Evolutionary conservation across 257 asterid genomes (phyloP).

Genomic region (Mitragyna speciosa): DNA sequence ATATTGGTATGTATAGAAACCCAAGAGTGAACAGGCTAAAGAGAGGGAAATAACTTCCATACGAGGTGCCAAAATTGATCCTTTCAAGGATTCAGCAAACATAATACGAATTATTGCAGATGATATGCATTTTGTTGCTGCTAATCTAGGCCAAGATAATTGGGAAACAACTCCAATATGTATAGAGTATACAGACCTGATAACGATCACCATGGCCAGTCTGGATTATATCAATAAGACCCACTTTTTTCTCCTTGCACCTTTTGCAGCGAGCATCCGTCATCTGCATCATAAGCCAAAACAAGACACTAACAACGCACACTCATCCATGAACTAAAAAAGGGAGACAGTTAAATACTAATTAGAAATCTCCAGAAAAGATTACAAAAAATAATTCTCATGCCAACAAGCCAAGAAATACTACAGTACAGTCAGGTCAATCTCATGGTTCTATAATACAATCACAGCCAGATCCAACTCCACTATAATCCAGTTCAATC

Average conservation of each 20-base stretch:
- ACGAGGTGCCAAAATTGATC: neutral
- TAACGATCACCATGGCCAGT: conserved; percentile 76
- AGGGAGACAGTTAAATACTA: neutral
- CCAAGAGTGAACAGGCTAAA: neutral
- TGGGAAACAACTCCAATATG: neutral
- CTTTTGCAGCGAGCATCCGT: conserved; percentile 80
- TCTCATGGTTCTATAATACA: neutral
- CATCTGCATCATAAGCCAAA: conserved; percentile 51
- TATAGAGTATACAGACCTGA: conserved; percentile 41
- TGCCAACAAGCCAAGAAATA: neutral
- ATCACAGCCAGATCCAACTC: neutral
- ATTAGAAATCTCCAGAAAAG: neutral
- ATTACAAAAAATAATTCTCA: neutral
- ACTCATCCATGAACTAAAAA: neutral
- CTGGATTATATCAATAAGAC: conserved; percentile 64
- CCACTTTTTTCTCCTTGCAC: conserved; percentile 70
- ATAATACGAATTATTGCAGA: neutral
- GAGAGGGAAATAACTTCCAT: neutral
- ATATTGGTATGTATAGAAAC: neutral
- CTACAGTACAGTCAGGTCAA: neutral
- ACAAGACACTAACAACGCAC: conserved; percentile 7
- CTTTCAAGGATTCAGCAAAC: neutral
- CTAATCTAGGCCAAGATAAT: neutral
- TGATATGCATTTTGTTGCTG: neutral
- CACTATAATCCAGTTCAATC: neutral